Evolutionary conservation across 1,284 basidiomycete species (phyloP), one percentile per base, ranked within the genome.

Genomic region (Moniliella sp.): DNA sequence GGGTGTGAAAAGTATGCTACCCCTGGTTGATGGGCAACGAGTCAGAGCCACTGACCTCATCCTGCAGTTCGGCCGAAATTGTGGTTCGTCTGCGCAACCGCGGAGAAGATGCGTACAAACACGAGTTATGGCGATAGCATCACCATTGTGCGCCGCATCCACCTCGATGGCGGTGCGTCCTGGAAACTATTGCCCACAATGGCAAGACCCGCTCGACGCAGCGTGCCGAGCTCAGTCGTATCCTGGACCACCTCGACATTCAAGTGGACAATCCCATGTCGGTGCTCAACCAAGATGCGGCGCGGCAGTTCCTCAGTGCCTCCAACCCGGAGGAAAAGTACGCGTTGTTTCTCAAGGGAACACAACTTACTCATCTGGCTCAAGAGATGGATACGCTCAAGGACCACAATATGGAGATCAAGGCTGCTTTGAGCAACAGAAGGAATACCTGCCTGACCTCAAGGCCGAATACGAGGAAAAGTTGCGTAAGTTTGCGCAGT

Each of bases 231-330:
- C 64, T 97, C 14, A 69, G 78, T 25, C 71, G 75, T 18, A 88
- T 81, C 1, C 84, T 91, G 47, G 80, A 91, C 52, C 78, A 84
- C 48, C 86, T 88, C 74, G 81, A 82, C 53, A 83, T 99, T 39
- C 81, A 84, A 52, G 79, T 94, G 38, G 91, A 97, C 57, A 93
- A 93, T 50, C 86, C 86, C 0, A 74, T 94, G 69, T 91, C 84
- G 42, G 75, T 97, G 4, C 52, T 65, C 23, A 63, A 54, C 4
- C 64, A 66, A 39, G 64, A 65, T 32, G 50, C 70, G 30, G 71
- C 74, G 2, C 70, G 82, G 23, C 76, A 81, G 46, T 99, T 97
- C 63, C 65, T 99, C 45, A 76, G 78, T 36, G 73, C 75, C 2
- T 78, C 83, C 2, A 71, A 75, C 30, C 71, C 80, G 2, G 61